These are phyloP conservation scores for Hypoxylon trugodes DNA, from an alignment of 495 filamentous ascomycete species.

Conservation along the genomic window DNA sequence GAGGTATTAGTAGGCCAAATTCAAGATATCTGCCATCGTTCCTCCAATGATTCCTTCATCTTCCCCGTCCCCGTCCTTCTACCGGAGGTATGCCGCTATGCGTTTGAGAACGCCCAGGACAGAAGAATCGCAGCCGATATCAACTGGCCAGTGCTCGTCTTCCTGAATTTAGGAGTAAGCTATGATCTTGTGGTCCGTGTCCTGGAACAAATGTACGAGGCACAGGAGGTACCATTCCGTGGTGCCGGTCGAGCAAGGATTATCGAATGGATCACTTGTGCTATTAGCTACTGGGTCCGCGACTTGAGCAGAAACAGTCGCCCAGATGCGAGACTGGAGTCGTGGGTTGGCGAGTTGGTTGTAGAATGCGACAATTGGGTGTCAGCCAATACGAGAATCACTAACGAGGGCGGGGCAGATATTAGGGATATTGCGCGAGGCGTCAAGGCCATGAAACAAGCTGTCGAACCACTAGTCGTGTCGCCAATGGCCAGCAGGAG, in stretches of 20 bases:
- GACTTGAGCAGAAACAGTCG: slow-evolving; percentile 52
- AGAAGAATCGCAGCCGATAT: slow-evolving; percentile 65
- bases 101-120: slow-evolving; percentile 73
- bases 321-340: slow-evolving; percentile 45
- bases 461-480: slow-evolving; percentile 36
- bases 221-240: slow-evolving; percentile 83
- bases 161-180: slow-evolving; percentile 77
- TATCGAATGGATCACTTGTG: slow-evolving; percentile 53
- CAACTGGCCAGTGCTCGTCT: slow-evolving; percentile 83
- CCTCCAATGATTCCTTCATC: slow-evolving; percentile 73
- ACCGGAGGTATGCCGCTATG: slow-evolving; percentile 80
- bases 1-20: slow-evolving; percentile 79
- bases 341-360: slow-evolving; percentile 55
- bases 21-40: slow-evolving; percentile 77
- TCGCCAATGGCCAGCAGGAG: slow-evolving; percentile 27
- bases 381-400: slow-evolving; percentile 29
- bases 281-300: slow-evolving; percentile 51
- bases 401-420: slow-evolving; percentile 44
- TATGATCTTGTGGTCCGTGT: slow-evolving; percentile 78
- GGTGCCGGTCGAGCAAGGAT: slow-evolving; percentile 57
- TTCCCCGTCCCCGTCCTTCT: slow-evolving; percentile 72
- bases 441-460: slow-evolving; percentile 32
- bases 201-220: slow-evolving; percentile 84
- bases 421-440: slow-evolving; percentile 32
- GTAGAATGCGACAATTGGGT: slow-evolving; percentile 49